Conservation (phyloP, 768 basidiomycete species). For the Leccinum aurantiacum region DNA sequence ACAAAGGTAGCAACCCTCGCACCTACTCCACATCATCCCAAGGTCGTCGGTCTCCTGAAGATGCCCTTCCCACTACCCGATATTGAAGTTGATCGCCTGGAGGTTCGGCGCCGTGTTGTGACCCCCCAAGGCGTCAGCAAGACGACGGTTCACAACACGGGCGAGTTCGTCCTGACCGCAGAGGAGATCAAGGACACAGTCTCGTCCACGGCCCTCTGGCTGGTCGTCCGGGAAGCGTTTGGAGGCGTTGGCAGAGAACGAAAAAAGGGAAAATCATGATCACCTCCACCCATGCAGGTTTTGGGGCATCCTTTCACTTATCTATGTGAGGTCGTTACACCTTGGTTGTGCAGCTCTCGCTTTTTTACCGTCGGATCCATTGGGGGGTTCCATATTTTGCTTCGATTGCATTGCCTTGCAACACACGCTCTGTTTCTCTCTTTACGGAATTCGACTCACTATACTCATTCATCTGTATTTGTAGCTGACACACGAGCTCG, state of each 20-base stretch:
- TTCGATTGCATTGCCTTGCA: constrained; percentile 11
- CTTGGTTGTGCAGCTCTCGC: constrained; percentile 6
- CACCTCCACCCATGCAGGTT: neutral
- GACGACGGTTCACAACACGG: constrained; percentile 20
- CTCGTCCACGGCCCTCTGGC: constrained; percentile 85
- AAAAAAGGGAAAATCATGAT: constrained; percentile 70
- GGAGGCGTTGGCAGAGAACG: constrained; percentile 82
- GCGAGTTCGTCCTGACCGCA: constrained; percentile 62
- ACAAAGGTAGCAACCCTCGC: constrained; percentile 82
- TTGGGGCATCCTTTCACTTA: constrained; percentile 12
- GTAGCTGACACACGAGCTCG: constrained; percentile 16
- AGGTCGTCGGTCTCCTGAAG: constrained; percentile 88
- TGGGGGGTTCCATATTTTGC: constrained; percentile 6
- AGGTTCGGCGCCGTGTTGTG: constrained; percentile 50
- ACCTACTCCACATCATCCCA: constrained; percentile 95
- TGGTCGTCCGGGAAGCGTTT: constrained; percentile 90
- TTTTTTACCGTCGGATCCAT: constrained; percentile 18
- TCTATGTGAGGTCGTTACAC: constrained; percentile 15
- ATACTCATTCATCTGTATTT: constrained; percentile 25
- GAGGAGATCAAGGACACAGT: constrained; percentile 95
- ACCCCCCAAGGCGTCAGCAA: constrained; percentile 27
- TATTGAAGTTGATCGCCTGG: constrained; percentile 65
- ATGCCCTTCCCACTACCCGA: constrained; percentile 88
- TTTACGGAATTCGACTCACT: constrained; percentile 11
- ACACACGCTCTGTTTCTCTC: neutral